These are phyloP conservation scores for Tolypocladium tropicale DNA, from an alignment of 2,329 filamentous ascomycete species.

Conservation along the genomic window DNA sequence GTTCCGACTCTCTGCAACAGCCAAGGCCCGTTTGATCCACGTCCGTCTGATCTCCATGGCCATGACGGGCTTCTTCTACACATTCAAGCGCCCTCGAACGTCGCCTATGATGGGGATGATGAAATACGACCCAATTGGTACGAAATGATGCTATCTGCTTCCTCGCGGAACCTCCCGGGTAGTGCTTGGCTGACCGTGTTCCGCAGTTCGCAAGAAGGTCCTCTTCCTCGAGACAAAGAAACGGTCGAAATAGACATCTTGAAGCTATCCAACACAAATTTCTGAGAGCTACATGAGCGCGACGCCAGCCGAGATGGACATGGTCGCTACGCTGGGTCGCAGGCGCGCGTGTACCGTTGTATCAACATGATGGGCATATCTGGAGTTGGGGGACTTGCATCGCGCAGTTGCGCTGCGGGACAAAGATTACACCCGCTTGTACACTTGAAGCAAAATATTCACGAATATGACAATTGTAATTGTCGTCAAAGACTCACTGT, in stretches of 20 bases:
- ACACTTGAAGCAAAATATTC: neutral
- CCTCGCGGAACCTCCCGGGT: neutral
- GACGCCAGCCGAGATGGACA: neutral
- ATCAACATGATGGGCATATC: conserved; percentile 18
- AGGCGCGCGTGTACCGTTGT: conserved; percentile 10
- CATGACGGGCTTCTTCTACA: conserved; percentile 96
- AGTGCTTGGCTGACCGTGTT: neutral
- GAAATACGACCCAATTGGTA: conserved; percentile 97
- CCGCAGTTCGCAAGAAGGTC: conserved; percentile 80
- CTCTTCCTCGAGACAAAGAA: conserved; percentile 91
- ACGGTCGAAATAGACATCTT: conserved; percentile 44
- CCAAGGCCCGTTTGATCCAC: conserved; percentile 82
- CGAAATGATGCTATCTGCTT: neutral
- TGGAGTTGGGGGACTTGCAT: conserved; percentile 17
- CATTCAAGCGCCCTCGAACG: conserved; percentile 70
- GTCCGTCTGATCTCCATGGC: conserved; percentile 97
- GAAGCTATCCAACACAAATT: neutral
- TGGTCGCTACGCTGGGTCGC: neutral
- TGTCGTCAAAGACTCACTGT: neutral
- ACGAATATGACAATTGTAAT: neutral
- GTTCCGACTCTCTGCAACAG: conserved; percentile 32
- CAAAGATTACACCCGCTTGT: conserved; percentile 2
- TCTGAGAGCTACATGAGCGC: neutral
- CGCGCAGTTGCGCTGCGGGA: conserved; percentile 4
- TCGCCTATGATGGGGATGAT: conserved; percentile 88